phyloP scores from a whole-genome alignment of 805 yeast species.

The Peterozyma toletana region DNA sequence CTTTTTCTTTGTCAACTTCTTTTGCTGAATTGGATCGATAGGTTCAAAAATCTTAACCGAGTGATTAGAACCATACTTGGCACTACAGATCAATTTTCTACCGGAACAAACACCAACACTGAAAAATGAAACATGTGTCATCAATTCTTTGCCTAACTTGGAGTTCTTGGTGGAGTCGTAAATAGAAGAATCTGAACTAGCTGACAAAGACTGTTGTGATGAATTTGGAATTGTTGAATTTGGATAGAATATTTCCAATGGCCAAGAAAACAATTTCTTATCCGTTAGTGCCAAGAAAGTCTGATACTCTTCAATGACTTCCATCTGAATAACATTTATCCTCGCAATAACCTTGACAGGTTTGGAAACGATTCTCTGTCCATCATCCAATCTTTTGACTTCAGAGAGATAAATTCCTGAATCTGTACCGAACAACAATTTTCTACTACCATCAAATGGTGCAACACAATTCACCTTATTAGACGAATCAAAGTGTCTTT shows the following conservation, averaged over 20 bases:
- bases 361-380: conserved; percentile 46
- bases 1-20: conserved; percentile 59
- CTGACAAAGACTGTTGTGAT: conserved; percentile 31
- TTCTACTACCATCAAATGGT: conserved; percentile 92
- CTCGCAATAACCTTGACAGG: conserved; percentile 74
- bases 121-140: conserved; percentile 86
- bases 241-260: conserved; percentile 56
- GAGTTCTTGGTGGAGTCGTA: conserved; percentile 40
- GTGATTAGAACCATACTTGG: conserved; percentile 73
- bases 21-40: conserved; percentile 57
- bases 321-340: conserved; percentile 78
- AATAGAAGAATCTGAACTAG: no score
- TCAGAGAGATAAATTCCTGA: conserved; percentile 84
- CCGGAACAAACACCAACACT: conserved; percentile 92
- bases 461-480: conserved; percentile 86
- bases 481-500: conserved; percentile 64
- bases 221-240: conserved; percentile 32
- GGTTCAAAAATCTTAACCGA: conserved; percentile 83
- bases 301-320: conserved; percentile 86
- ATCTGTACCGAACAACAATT: conserved; percentile 85
- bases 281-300: conserved; percentile 77
- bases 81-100: conserved; percentile 81
- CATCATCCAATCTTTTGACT: conserved; percentile 43
- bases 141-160: conserved; percentile 67
- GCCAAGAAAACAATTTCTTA: conserved; percentile 71